Evolutionary conservation across 768 basidiomycete species (phyloP).

Genomic region (Amyloporia xantha): DNA sequence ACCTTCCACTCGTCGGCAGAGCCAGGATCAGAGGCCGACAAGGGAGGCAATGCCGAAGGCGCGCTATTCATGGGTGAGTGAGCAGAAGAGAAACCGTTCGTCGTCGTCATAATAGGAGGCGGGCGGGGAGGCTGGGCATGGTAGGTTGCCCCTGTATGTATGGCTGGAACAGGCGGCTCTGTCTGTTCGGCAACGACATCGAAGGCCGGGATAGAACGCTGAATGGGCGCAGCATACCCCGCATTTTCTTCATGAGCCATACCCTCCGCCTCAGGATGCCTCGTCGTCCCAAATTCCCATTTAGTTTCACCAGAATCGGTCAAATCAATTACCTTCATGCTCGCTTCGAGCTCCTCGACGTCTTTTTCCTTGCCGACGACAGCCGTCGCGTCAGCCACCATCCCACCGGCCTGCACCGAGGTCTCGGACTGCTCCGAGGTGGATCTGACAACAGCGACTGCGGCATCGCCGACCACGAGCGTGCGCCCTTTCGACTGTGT

Average conservation of each 20-base stretch:
- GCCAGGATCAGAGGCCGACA: constrained; percentile 5
- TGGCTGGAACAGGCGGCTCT: neutral
- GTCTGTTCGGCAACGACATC: neutral
- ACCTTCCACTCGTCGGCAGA: constrained; percentile 41
- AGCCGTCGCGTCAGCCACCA: constrained; percentile 4
- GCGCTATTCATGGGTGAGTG: constrained; percentile 9
- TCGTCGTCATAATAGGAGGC: constrained; percentile 1
- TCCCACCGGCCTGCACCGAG: neutral
- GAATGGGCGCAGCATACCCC: neutral
- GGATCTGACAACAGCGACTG: constrained; percentile 7
- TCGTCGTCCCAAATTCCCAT: constrained; percentile 56
- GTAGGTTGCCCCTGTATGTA: neutral
- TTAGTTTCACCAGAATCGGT: constrained; percentile 30
- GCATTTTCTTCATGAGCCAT: neutral
- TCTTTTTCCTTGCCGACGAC: constrained; percentile 1
- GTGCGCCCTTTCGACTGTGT: constrained; percentile 20
- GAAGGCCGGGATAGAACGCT: neutral
- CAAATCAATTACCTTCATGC: constrained; percentile 26
- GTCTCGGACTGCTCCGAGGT: constrained; percentile 3
- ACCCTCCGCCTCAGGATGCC: constrained; percentile 1
- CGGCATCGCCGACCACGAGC: neutral
- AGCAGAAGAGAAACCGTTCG: constrained; percentile 1
- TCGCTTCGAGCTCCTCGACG: constrained; percentile 5
- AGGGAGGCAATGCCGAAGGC: constrained; percentile 6
- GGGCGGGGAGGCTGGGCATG: neutral